Evolutionary conservation across 2,329 filamentous ascomycete species (phyloP).

Genomic region (Hymenoscyphus salicellus): DNA sequence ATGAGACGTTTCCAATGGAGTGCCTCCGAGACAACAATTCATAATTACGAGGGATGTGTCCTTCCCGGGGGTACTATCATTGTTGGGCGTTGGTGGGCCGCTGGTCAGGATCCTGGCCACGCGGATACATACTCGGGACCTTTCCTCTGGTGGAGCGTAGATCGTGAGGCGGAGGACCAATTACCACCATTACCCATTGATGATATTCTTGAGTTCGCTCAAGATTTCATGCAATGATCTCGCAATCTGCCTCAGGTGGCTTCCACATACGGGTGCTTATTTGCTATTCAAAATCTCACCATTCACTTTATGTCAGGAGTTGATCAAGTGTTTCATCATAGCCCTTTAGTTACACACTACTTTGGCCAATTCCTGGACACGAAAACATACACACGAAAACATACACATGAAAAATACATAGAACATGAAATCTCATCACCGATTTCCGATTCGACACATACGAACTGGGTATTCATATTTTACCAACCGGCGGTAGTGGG

Average conservation of each 20-base stretch:
- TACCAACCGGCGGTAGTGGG: too few relatives aligned
- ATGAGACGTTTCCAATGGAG: slow-evolving; percentile 48
- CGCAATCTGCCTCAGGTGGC: background rate
- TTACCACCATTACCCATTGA: background rate
- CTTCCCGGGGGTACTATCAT: slow-evolving; percentile 47
- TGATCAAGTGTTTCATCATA: too few relatives aligned
- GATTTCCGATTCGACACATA: too few relatives aligned
- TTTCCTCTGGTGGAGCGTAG: slow-evolving; percentile 39
- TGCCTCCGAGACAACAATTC: background rate
- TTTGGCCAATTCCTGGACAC: too few relatives aligned
- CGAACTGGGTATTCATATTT: too few relatives aligned
- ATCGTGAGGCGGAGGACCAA: slow-evolving; percentile 16
- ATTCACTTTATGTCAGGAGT: too few relatives aligned
- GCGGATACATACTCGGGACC: slow-evolving; percentile 30
- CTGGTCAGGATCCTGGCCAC: slow-evolving; percentile 11
- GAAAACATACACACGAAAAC: too few relatives aligned
- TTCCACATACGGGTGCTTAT: too few relatives aligned
- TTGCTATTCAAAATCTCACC: too few relatives aligned
- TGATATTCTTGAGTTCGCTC: slow-evolving; percentile 24
- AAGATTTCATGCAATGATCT: background rate
- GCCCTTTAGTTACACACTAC: too few relatives aligned
- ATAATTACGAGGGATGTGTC: slow-evolving; percentile 45
- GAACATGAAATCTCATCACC: too few relatives aligned
- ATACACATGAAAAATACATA: too few relatives aligned
- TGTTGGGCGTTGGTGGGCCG: slow-evolving; percentile 49